phyloP scores from a whole-genome alignment of 2,329 filamentous ascomycete species.

The Aspergillus clavatus region DNA sequence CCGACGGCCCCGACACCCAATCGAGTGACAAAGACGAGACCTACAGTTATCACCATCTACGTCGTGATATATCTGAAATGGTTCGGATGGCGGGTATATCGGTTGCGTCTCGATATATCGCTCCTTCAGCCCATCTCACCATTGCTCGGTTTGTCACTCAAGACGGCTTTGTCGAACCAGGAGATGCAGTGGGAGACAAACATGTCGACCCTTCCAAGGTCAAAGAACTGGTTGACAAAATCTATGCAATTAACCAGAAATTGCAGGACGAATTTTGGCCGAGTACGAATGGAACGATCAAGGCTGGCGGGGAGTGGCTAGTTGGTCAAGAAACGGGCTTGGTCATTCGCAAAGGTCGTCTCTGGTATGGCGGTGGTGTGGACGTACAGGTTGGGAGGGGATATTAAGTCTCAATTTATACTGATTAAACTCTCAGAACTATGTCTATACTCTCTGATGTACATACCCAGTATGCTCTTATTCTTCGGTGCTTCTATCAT shows the following conservation, averaged over 20 bases:
- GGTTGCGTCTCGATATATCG: slow-evolving; percentile 76
- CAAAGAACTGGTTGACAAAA: slow-evolving; percentile 58
- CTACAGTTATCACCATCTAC: slow-evolving; percentile 86
- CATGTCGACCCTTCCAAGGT: slow-evolving; percentile 51
- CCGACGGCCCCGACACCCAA: slow-evolving; percentile 45
- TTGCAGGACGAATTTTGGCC: slow-evolving; percentile 68
- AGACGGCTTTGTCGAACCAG: slow-evolving; percentile 47
- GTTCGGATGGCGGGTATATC: slow-evolving; percentile 57
- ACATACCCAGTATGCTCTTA: too few species aligned
- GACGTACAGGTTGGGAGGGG: slow-evolving; percentile 45
- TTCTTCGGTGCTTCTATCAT: too few species aligned
- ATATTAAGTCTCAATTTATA: not conserved
- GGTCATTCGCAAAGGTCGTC: slow-evolving; percentile 64
- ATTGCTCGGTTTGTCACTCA: slow-evolving; percentile 71
- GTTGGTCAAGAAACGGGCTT: slow-evolving; percentile 77
- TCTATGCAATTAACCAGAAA: slow-evolving; percentile 73
- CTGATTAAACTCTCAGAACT: too few species aligned
- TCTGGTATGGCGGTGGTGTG: slow-evolving; percentile 88
- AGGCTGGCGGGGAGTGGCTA: slow-evolving; percentile 65
- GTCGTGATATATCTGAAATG: slow-evolving; percentile 67
- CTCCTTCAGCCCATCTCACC: slow-evolving; percentile 83
- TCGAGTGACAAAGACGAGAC: slow-evolving; percentile 49
- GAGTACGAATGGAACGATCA: slow-evolving; percentile 37
- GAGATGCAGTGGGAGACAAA: slow-evolving; percentile 31
- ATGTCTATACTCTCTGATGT: too few species aligned